Percentiles rank a stretch among this genome's conserved stretches.
Evolutionary conservation across 1,284 basidiomycete species (phyloP).

Genomic region (Tetrapyrgos nigripes): DNA sequence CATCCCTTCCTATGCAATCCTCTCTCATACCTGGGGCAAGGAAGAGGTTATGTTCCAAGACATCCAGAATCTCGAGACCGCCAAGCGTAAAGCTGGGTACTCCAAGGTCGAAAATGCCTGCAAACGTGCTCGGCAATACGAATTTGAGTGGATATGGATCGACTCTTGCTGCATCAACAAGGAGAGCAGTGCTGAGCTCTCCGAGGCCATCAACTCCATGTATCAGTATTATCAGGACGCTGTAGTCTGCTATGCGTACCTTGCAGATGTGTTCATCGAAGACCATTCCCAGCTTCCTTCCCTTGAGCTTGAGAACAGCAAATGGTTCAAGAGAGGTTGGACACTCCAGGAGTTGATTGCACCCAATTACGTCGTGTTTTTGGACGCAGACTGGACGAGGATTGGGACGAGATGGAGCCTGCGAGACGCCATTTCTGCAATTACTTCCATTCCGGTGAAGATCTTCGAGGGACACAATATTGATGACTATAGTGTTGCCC

Average conservation of each 20-base stretch:
- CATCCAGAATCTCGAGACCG: not conserved
- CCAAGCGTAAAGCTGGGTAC: not conserved
- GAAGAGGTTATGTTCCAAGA: not conserved
- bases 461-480: not conserved
- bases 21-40: not conserved
- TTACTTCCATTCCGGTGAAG: not conserved
- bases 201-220: constrained; percentile 5
- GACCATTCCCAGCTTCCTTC: not conserved
- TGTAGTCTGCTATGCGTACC: not conserved
- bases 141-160: not conserved
- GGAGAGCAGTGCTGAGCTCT: not conserved
- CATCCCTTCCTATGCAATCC: not conserved
- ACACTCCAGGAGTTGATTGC: not conserved
- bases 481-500: not conserved
- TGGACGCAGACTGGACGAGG: not conserved
- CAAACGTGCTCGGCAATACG: not conserved
- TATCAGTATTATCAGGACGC: not conserved
- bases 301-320: not conserved
- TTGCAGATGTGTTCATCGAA: not conserved
- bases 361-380: not conserved
- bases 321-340: not conserved
- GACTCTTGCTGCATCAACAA: not conserved
- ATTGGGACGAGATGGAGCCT: not conserved
- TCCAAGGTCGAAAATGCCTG: not conserved
- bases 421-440: not conserved